Evolutionary conservation across 2,329 filamentous ascomycete genomes (phyloP).

Genomic region (Cyphellophora europaea): DNA sequence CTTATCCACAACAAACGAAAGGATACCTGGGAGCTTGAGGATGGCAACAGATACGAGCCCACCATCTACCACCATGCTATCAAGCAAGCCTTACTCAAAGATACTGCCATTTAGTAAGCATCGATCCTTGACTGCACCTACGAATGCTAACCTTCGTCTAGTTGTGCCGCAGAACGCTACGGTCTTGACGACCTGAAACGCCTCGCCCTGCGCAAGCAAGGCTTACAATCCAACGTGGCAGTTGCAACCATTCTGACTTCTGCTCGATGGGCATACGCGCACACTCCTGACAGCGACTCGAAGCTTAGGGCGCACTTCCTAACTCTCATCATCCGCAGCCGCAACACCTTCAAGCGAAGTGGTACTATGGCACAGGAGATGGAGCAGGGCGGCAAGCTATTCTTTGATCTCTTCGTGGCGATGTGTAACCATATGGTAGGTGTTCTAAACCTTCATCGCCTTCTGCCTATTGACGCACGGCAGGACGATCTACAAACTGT

Average conservation of each 20-base stretch:
- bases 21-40: conserved; percentile 75
- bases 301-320: conserved; percentile 85
- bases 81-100: conserved; percentile 66
- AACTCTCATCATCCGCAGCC: conserved; percentile 80
- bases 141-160: conserved; percentile 17
- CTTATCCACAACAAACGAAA: conserved; percentile 72
- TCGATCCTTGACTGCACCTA: not conserved
- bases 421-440: conserved; percentile 74
- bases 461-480: not conserved
- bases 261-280: conserved; percentile 79
- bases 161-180: conserved; percentile 75
- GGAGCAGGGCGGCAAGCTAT: conserved; percentile 76
- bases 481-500: conserved; percentile 2
- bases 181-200: conserved; percentile 76
- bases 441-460: no score
- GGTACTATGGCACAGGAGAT: conserved; percentile 95
- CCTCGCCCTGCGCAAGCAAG: conserved; percentile 78
- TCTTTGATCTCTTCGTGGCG: conserved; percentile 90
- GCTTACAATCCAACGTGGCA: conserved; percentile 73
- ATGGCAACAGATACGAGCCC: conserved; percentile 57
- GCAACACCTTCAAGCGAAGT: conserved; percentile 83
- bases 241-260: conserved; percentile 77
- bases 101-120: conserved; percentile 71
- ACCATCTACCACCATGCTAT: conserved; percentile 60
- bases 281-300: conserved; percentile 85